Evolutionary conservation across 129 eudicot species (phyloP).

Genomic region (Calendula officinalis): DNA sequence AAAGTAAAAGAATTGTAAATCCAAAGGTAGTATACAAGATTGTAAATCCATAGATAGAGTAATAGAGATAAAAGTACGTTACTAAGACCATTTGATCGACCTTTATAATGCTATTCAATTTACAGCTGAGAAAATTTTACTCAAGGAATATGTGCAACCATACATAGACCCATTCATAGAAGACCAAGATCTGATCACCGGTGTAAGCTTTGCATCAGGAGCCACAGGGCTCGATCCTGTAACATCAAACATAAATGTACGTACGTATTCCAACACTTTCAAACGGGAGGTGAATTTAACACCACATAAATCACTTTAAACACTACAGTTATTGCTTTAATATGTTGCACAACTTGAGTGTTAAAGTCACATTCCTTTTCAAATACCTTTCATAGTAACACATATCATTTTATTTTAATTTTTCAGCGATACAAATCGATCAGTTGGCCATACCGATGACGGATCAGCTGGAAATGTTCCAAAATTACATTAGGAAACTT

Average conservation of each 20-base stretch:
- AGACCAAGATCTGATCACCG: conserved; percentile 57
- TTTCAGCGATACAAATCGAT: not conserved
- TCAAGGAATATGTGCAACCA: conserved; percentile 65
- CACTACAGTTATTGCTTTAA: too few species aligned
- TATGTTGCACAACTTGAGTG: too few species aligned
- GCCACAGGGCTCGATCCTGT: conserved; percentile 77
- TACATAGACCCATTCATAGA: conserved; percentile 60
- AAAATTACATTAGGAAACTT: conserved; percentile 49
- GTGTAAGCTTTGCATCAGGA: conserved; percentile 86
- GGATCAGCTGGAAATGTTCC: conserved; percentile 57
- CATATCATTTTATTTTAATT: not conserved
- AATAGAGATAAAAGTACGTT: not conserved
- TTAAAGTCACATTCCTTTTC: too few species aligned
- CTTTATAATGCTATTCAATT: not conserved
- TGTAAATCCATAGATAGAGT: not conserved
- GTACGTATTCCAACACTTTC: conserved; percentile 30
- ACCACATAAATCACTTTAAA: too few species aligned
- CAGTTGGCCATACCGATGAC: conserved; percentile 58
- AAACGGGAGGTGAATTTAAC: too few species aligned
- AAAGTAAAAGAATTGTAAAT: not conserved
- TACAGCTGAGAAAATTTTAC: conserved; percentile 60
- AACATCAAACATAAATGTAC: conserved; percentile 56
- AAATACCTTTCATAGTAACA: not conserved
- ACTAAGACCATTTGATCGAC: not conserved
- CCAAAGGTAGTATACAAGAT: not conserved